These are phyloP conservation scores for Talaromyces sp. DNA, from an alignment of 2,329 filamentous ascomycete genomes.

Conservation along the genomic window DNA sequence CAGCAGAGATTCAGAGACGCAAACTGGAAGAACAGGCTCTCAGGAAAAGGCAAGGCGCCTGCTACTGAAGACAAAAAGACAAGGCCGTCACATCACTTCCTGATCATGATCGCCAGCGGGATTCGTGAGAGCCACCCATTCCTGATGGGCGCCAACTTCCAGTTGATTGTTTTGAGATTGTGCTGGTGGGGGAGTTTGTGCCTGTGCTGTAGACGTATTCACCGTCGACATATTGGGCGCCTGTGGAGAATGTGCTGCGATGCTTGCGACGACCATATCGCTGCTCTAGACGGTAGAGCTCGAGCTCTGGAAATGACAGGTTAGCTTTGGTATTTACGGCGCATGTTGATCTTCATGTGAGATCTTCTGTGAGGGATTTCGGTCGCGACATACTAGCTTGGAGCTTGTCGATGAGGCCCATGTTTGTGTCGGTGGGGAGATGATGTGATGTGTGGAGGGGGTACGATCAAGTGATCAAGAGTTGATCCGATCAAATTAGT, in stretches of 20 bases:
- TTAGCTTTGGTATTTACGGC: not conserved
- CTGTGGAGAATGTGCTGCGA: slow-evolving; percentile 84
- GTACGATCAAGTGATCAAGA: not conserved
- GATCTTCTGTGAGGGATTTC: not conserved
- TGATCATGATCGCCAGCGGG: slow-evolving; percentile 30
- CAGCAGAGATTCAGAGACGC: slow-evolving; percentile 5
- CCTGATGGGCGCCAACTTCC: slow-evolving; percentile 37
- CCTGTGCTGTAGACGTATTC: slow-evolving; percentile 77
- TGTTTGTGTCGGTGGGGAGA: no score
- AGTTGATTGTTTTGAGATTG: slow-evolving; percentile 44
- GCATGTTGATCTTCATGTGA: no score
- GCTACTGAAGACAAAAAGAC: not conserved
- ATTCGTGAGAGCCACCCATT: slow-evolving; percentile 32
- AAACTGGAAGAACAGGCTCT: slow-evolving; percentile 10
- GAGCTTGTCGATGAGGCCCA: slow-evolving; percentile 55
- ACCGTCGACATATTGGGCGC: slow-evolving; percentile 90
- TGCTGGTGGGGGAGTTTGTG: slow-evolving; percentile 38
- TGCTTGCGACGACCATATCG: slow-evolving; percentile 90
- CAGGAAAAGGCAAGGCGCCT: slow-evolving; percentile 5
- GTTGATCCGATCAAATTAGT: not conserved
- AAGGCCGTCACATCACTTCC: slow-evolving; percentile 4
- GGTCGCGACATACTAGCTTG: slow-evolving; percentile 50
- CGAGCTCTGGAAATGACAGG: slow-evolving; percentile 58
- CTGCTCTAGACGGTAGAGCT: slow-evolving; percentile 93
- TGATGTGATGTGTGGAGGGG: slow-evolving; percentile 13